Conservation (phyloP, 352 stramenopile genomes). For the Globisporangium yorkense region DNA sequence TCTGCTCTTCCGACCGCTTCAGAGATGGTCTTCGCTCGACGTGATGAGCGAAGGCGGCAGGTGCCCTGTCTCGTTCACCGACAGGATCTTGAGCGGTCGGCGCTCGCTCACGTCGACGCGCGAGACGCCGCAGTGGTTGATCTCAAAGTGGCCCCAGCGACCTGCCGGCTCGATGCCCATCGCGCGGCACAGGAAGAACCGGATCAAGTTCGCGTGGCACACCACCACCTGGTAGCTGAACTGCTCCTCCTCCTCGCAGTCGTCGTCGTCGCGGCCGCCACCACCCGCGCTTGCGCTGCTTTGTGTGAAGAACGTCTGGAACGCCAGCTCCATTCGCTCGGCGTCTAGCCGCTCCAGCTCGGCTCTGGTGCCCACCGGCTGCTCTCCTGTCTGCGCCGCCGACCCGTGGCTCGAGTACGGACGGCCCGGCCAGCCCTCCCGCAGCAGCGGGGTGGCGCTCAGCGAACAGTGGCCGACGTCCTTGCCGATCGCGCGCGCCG, state of each 20-base stretch:
- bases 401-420: conserved; percentile 39
- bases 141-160: conserved; percentile 79
- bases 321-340: conserved; percentile 61
- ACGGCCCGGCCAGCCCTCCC: conserved; percentile 70
- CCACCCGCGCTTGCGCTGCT: conserved; percentile 1
- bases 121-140: conserved; percentile 81
- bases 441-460: conserved; percentile 42
- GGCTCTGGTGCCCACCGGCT: not conserved
- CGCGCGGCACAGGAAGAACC: conserved; percentile 74
- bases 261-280: conserved; percentile 26
- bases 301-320: conserved; percentile 38
- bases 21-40: conserved; percentile 82
- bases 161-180: conserved; percentile 49
- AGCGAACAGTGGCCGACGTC: conserved; percentile 36
- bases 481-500: conserved; percentile 50
- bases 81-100: conserved; percentile 62
- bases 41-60: conserved; percentile 71
- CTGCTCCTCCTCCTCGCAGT: conserved; percentile 32
- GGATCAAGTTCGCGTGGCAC: conserved; percentile 81
- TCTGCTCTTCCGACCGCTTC: conserved; percentile 8
- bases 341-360: conserved; percentile 39
- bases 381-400: not conserved
- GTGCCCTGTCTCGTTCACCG: conserved; percentile 79
- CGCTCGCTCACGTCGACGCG: conserved; percentile 68
- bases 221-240: conserved; percentile 63